phyloP scores from a whole-genome alignment of 345 rosid species.

The Eutrema heterophyllum region DNA sequence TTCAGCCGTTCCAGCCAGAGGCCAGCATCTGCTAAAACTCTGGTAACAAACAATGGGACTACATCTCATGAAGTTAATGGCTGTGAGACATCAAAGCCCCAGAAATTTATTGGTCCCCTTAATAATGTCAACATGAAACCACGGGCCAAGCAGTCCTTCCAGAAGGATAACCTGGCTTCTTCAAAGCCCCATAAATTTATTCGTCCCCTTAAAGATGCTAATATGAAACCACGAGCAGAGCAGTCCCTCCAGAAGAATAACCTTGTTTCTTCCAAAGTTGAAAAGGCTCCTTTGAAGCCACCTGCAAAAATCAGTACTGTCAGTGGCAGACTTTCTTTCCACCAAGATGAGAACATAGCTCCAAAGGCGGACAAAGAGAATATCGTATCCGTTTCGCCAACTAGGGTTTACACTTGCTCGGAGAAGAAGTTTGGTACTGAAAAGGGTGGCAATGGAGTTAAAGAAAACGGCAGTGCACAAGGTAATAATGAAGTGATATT shows the following conservation, averaged over 20 bases:
- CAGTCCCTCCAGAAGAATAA: conserved; percentile 32
- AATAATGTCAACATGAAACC: conserved; percentile 37
- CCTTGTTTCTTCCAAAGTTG: conserved; percentile 40
- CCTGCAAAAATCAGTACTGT: conserved; percentile 45
- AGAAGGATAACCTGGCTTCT: conserved; percentile 33
- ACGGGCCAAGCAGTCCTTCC: conserved; percentile 36
- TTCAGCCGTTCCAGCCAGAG: conserved; percentile 71
- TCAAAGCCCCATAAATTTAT: conserved; percentile 38
- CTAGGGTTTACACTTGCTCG: conserved; percentile 33
- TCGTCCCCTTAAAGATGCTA: conserved; percentile 33
- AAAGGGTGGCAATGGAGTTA: conserved; percentile 28
- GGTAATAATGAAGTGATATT: conserved; percentile 4
- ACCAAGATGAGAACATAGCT: conserved; percentile 39
- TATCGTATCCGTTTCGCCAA: conserved; percentile 22
- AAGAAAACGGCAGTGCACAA: conserved; percentile 25
- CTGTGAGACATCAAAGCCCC: conserved; percentile 39
- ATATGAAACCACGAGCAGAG: conserved; percentile 36
- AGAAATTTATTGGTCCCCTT: conserved; percentile 33
- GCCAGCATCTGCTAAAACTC: conserved; percentile 40
- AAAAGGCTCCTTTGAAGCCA: conserved; percentile 49
- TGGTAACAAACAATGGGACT: conserved; percentile 48
- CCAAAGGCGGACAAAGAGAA: conserved; percentile 44
- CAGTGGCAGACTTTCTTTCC: conserved; percentile 45
- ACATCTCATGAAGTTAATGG: conserved; percentile 50
- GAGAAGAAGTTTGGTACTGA: conserved; percentile 35